These are phyloP conservation scores for Aureobasidium sp. DNA, from an alignment of 2,329 filamentous ascomycete species.

Conservation along the genomic window DNA sequence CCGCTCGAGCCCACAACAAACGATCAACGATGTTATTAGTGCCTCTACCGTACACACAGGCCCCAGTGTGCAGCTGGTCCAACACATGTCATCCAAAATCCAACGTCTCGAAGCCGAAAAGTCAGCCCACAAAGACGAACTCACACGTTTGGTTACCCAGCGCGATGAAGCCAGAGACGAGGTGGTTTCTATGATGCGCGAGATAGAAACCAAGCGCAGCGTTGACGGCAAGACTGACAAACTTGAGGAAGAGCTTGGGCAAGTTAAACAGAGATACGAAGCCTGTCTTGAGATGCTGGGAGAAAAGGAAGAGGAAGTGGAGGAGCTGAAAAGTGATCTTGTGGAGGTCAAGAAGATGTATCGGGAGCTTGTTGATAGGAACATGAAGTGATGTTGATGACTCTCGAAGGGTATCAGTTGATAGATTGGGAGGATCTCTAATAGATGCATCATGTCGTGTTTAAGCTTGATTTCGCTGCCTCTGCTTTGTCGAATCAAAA, in stretches of 20 bases:
- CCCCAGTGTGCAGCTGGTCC: constrained; percentile 88
- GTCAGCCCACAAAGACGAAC: constrained; percentile 78
- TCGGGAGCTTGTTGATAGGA: constrained; percentile 69
- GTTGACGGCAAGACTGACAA: constrained; percentile 52
- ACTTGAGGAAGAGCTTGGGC: constrained; percentile 59
- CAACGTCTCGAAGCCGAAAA: constrained; percentile 87
- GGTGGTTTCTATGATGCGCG: constrained; percentile 83
- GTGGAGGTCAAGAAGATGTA: constrained; percentile 94
- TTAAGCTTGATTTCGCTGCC: neutral
- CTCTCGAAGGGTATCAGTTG: neutral
- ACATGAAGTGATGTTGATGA: constrained; percentile 9
- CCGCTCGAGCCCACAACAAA: constrained; percentile 56
- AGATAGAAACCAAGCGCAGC: constrained; percentile 62
- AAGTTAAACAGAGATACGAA: constrained; percentile 71
- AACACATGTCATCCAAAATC: constrained; percentile 90
- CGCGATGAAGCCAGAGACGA: constrained; percentile 86
- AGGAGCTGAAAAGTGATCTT: constrained; percentile 83
- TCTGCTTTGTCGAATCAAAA: too few species aligned
- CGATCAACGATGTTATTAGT: constrained; percentile 48
- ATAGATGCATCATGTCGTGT: neutral
- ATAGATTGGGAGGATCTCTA: neutral
- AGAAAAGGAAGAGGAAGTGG: constrained; percentile 92
- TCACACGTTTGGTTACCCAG: constrained; percentile 70
- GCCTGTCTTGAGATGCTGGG: constrained; percentile 90
- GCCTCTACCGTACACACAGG: constrained; percentile 78